Percentiles rank a stretch among this genome's conserved stretches.
These are phyloP conservation scores for Flagelloscypha sp. DNA, from an alignment of 768 basidiomycete genomes.

Conservation along the genomic window DNA sequence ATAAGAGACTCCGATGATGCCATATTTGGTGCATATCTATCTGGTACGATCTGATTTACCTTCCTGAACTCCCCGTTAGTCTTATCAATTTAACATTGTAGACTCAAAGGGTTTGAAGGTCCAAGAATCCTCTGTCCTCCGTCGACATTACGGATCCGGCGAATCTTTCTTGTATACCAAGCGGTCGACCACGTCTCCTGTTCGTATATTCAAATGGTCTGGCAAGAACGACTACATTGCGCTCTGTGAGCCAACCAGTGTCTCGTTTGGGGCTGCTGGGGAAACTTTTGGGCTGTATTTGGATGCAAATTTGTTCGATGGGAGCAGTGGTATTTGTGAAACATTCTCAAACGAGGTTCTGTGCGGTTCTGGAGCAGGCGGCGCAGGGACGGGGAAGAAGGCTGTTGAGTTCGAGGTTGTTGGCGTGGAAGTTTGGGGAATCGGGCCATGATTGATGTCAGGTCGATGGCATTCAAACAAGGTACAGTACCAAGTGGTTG, in stretches of 20 bases:
- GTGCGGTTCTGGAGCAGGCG: slow-evolving; percentile 45
- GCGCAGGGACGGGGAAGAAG: too few species aligned
- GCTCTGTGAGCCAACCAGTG: slow-evolving; percentile 68
- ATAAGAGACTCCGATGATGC: slow-evolving; percentile 55
- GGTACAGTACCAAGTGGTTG: too few species aligned
- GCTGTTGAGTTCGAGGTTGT: slow-evolving; percentile 79
- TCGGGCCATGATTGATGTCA: slow-evolving; percentile 33
- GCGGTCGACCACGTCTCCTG: too few species aligned
- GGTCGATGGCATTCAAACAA: slow-evolving; percentile 1
- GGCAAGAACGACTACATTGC: slow-evolving; percentile 88
- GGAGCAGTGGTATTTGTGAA: slow-evolving; percentile 76
- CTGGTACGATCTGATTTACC: too few species aligned
- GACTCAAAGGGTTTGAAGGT: too few species aligned
- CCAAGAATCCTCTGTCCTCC: too few species aligned
- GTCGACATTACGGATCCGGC: slow-evolving; percentile 86
- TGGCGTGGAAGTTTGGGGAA: slow-evolving; percentile 85
- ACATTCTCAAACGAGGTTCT: slow-evolving; percentile 85
- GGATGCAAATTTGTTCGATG: slow-evolving; percentile 71
- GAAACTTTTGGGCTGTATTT: slow-evolving; percentile 87
- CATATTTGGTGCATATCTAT: slow-evolving; percentile 81
- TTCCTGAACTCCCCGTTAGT: too few species aligned
- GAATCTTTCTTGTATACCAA: slow-evolving; percentile 65
- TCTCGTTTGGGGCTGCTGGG: slow-evolving; percentile 91
- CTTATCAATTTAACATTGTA: too few species aligned
- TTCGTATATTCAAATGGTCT: slow-evolving; percentile 83